Conservation (phyloP, 1,139 yeast species). For the Debaryomyces udenii region DNA sequence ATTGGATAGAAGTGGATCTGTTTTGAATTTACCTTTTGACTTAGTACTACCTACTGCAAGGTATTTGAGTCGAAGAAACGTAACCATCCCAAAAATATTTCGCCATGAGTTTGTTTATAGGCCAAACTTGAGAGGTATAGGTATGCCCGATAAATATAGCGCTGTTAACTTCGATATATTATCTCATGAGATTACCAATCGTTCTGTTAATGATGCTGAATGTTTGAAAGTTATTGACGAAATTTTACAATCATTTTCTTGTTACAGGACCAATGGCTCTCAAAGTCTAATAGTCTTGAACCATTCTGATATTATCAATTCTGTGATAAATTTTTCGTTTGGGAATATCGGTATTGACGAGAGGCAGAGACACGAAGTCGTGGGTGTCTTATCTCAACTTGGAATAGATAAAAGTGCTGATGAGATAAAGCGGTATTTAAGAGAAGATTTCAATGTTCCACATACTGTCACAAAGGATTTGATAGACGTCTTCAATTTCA, state of each 20-base stretch:
- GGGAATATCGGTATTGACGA: slow-evolving; percentile 69
- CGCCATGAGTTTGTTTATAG: slow-evolving; percentile 84
- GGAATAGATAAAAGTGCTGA: slow-evolving; percentile 71
- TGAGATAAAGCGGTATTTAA: slow-evolving; percentile 65
- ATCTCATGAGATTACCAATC: slow-evolving; percentile 49
- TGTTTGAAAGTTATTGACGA: slow-evolving; percentile 81
- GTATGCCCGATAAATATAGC: slow-evolving; percentile 76
- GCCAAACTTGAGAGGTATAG: slow-evolving; percentile 52
- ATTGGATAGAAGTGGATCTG: slow-evolving; percentile 82
- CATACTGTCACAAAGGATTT: slow-evolving; percentile 79
- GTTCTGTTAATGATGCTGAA: slow-evolving; percentile 76
- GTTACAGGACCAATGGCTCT: slow-evolving; percentile 51
- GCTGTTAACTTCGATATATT: slow-evolving; percentile 88
- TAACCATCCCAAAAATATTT: slow-evolving; percentile 63
- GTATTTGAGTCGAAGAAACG: slow-evolving; percentile 63
- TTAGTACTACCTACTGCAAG: slow-evolving; percentile 88
- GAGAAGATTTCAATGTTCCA: slow-evolving; percentile 73
- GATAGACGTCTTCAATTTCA: slow-evolving; percentile 76
- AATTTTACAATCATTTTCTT: slow-evolving; percentile 63
- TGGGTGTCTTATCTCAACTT: slow-evolving; percentile 71
- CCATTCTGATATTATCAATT: slow-evolving; percentile 77
- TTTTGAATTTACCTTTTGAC: slow-evolving; percentile 86
- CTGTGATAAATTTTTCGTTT: slow-evolving; percentile 64
- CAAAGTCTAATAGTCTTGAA: slow-evolving; percentile 65
- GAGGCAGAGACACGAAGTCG: slow-evolving; percentile 67